Conservation (phyloP, 805 yeast species). For the Zygotorulaspora danielsina region DNA sequence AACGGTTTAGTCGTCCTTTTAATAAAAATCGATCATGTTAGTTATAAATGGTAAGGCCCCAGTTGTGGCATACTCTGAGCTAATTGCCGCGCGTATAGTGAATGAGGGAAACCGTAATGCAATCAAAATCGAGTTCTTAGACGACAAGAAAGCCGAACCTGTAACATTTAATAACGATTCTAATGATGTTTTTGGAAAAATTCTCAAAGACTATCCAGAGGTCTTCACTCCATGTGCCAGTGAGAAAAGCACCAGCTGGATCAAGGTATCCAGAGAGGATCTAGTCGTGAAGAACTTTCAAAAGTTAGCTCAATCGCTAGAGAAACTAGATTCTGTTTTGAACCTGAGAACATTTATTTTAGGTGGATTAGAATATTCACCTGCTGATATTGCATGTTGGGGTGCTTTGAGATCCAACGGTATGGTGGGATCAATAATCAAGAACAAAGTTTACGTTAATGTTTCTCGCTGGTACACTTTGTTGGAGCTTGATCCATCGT, state of each 20-base stretch:
- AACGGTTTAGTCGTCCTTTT: too few relatives aligned
- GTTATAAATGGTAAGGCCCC: constrained; percentile 85
- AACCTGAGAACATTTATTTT: constrained; percentile 76
- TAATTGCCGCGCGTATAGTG: constrained; percentile 74
- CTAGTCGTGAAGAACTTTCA: constrained; percentile 83
- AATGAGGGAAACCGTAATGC: constrained; percentile 50
- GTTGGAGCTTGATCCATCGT: constrained; percentile 60
- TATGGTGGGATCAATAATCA: constrained; percentile 84
- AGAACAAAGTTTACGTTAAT: constrained; percentile 77
- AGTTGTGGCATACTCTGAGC: constrained; percentile 68
- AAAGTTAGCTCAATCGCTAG: constrained; percentile 71
- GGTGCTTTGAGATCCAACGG: constrained; percentile 92
- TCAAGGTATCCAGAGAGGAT: constrained; percentile 60
- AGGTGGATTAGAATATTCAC: constrained; percentile 56
- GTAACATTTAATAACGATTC: constrained; percentile 47
- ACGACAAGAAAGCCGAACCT: constrained; percentile 60
- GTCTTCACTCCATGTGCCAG: constrained; percentile 30
- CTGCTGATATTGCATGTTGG: constrained; percentile 88
- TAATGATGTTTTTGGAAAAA: constrained; percentile 42
- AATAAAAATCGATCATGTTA: constrained; percentile 35
- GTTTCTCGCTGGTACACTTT: constrained; percentile 90
- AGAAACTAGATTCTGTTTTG: constrained; percentile 73
- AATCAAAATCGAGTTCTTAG: constrained; percentile 61
- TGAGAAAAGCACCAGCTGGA: constrained; percentile 55
- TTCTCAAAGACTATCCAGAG: constrained; percentile 52